Conservation (phyloP, 352 stramenopile genomes). For the Phytophthora idaei region DNA sequence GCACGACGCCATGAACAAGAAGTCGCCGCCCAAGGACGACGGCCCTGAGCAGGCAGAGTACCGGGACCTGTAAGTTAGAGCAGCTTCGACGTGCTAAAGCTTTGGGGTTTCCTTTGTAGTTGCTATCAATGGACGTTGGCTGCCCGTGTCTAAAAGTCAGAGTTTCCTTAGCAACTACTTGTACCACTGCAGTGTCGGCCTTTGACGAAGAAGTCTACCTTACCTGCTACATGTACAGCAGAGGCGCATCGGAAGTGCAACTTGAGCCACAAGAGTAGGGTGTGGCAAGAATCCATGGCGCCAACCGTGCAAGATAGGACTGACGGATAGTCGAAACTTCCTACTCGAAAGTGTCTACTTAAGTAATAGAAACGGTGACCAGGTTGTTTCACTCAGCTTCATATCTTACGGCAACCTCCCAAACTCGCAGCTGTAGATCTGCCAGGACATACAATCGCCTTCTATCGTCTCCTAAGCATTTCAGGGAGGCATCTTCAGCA, state of each 20-base stretch:
- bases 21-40: conserved; percentile 38
- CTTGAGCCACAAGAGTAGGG: too few species aligned
- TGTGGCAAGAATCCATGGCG: background rate
- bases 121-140: background rate
- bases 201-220: too few species aligned
- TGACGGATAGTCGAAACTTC: background rate
- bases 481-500: too few species aligned
- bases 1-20: conserved; percentile 79
- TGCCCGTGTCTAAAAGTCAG: background rate
- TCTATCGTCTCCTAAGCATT: too few species aligned
- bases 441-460: too few species aligned
- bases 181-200: too few species aligned
- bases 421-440: too few species aligned
- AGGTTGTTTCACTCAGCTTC: too few species aligned
- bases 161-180: too few species aligned
- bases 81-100: conserved; percentile 5
- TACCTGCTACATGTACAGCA: too few species aligned
- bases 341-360: background rate
- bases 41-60: conserved; percentile 77
- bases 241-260: too few species aligned
- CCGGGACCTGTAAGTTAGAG: conserved; percentile 65
- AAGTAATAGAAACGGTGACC: background rate
- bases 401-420: too few species aligned
- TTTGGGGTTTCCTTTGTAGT: background rate
- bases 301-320: conserved; percentile 1